Base-by-base conservation (phyloP, 2,329 filamentous ascomycete genomes). In the Talaromyces sp. region DNA sequence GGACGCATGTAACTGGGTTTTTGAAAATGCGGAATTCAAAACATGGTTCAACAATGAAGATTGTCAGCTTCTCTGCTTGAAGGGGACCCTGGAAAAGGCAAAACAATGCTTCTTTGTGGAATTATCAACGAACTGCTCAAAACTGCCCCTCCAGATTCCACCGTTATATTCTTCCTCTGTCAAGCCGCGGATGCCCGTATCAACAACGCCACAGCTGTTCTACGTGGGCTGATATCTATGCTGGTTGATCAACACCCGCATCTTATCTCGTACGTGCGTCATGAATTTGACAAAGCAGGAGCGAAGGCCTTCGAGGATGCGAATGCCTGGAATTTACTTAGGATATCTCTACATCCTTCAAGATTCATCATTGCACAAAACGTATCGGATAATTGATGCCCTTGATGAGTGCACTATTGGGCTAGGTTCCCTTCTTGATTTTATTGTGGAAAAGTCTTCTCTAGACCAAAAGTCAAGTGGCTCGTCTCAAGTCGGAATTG, bases 401-500 rank as follows among this genome's bases (percentile, higher is more conserved):
- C 72, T 81, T 1, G 77, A 82, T 51, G 77, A 81, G 58, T 80
- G 75, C 54, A 52, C 43, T 13, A 39, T 32, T 8, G 68, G 60
- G 32, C 53, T 60, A 17, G 5, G 41, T 0, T 41, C 66, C 35
- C 71, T 80, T 3, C 61, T 80, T 11, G 41, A 70, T 0, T 55
- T 77, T 11, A 69, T 79, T 42, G 47, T 59, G 13, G 46, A 65
- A 27, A 55, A 44, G 0, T 65, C 58, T 11, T 48, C 52, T 1
- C 27, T 45, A 58, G 51, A 49, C 27, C 63, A 35, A 40, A 52
- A 5, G 60, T 71, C 1, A 81, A 77, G 55, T 79, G 75, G 71
- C 51, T 81, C 14, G 53, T 77, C 0, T 75, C 76, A 0, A 80
- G 78, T 47, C 77, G 78, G 3, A 78, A 79, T 22, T 65, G 55